Percentiles rank a stretch among this genome's conserved stretches.
Conservation (phyloP, 192 early-diverging fungal genomes). For the Geosiphon pyriformis region DNA sequence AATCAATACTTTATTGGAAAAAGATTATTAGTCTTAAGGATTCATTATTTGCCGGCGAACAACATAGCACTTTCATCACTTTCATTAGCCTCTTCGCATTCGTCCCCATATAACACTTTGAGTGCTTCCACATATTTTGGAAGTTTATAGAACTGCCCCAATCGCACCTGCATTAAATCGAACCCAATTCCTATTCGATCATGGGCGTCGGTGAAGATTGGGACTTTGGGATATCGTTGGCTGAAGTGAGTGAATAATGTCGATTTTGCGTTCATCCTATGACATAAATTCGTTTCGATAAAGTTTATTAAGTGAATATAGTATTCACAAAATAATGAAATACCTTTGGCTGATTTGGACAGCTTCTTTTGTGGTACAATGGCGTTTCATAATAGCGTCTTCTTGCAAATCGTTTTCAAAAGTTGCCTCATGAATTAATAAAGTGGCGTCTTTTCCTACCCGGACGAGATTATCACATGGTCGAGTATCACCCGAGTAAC, state of each 20-base stretch:
- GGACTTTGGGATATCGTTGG: slow-evolving; percentile 90
- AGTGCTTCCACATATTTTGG: slow-evolving; percentile 51
- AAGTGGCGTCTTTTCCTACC: slow-evolving; percentile 60
- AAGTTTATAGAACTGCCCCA: slow-evolving; percentile 45
- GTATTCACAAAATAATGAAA: neutral
- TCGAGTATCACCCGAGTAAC: slow-evolving; percentile 91
- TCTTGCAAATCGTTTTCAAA: slow-evolving; percentile 64
- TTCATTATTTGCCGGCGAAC: neutral
- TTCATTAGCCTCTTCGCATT: slow-evolving; percentile 39
- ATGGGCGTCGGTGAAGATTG: slow-evolving; percentile 43
- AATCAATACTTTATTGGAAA: no score
- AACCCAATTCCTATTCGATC: slow-evolving; percentile 58
- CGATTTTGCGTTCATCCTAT: slow-evolving; percentile 77
- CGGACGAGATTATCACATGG: slow-evolving; percentile 70
- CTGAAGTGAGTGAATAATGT: slow-evolving; percentile 94
- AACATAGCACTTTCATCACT: slow-evolving; percentile 30
- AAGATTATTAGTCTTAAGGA: no score
- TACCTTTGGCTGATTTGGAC: slow-evolving; percentile 70
- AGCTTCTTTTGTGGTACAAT: slow-evolving; percentile 85
- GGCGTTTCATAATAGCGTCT: slow-evolving; percentile 75
- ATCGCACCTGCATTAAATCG: slow-evolving; percentile 65
- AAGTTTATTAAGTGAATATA: neutral
- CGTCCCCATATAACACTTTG: slow-evolving; percentile 43
- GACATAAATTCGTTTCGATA: no score
- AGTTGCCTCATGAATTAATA: slow-evolving; percentile 93